Conservation (phyloP, 2,329 filamentous ascomycete species). For the Sporothrix luriei region DNA sequence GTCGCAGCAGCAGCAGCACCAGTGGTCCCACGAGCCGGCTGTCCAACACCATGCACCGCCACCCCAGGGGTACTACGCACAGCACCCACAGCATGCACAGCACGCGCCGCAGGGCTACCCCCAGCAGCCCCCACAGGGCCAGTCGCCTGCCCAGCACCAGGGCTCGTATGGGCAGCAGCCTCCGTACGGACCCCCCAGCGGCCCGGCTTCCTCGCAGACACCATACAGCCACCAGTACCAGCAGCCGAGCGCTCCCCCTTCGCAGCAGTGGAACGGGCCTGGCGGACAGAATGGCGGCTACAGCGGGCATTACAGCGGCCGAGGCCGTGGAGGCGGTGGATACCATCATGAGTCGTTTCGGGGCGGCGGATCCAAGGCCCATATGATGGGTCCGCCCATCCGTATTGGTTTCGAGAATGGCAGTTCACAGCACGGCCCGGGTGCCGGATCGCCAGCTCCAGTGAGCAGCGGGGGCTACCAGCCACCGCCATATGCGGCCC, state of each 20-base stretch:
- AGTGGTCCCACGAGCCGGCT: slow-evolving; percentile 48
- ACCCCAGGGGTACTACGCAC: slow-evolving; percentile 13
- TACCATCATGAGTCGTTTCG: slow-evolving; percentile 47
- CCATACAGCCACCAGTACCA: slow-evolving; percentile 36
- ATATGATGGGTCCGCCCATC: slow-evolving; percentile 58
- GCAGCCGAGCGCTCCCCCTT: slow-evolving; percentile 42
- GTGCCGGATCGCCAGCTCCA: slow-evolving; percentile 49
- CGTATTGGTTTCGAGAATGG: slow-evolving; percentile 55
- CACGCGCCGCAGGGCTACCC: slow-evolving; percentile 38
- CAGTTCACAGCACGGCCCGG: slow-evolving; percentile 40
- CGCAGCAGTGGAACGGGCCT: slow-evolving; percentile 49
- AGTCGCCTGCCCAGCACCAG: slow-evolving; percentile 40
- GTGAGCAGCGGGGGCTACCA: slow-evolving; percentile 48
- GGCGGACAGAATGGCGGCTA: slow-evolving; percentile 38
- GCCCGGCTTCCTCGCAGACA: slow-evolving; percentile 39
- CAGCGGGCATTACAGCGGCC: slow-evolving; percentile 44
- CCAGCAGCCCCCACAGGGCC: slow-evolving; percentile 26
- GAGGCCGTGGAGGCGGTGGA: slow-evolving; percentile 49
- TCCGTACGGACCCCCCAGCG: slow-evolving; percentile 37
- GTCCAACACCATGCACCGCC: slow-evolving; percentile 20
- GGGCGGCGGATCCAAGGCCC: slow-evolving; percentile 38
- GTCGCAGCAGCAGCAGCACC: slow-evolving; percentile 46
- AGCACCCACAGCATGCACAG: background rate
- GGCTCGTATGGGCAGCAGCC: slow-evolving; percentile 36
- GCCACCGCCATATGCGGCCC: slow-evolving; percentile 41